phyloP scores from a whole-genome alignment of 441 rosid genomes.

The Gossypium lobatum region DNA sequence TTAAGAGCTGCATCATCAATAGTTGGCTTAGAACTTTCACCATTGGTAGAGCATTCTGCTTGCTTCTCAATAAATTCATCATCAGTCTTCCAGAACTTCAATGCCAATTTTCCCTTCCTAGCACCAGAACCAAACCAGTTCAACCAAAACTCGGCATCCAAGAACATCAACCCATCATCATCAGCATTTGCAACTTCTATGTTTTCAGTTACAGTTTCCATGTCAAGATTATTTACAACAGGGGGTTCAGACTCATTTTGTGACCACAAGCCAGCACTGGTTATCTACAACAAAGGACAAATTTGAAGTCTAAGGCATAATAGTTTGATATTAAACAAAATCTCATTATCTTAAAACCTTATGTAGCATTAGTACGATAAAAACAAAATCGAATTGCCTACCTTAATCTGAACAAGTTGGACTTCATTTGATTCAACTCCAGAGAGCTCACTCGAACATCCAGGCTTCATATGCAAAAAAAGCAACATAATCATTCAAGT shows the following conservation, averaged over 20 bases:
- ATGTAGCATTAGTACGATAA: not conserved
- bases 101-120: constrained; percentile 36
- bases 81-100: constrained; percentile 50
- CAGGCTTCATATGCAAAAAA: constrained; percentile 53
- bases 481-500: not conserved
- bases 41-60: constrained; percentile 39
- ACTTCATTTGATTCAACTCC: constrained; percentile 53
- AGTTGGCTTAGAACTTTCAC: constrained; percentile 33
- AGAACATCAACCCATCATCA: constrained; percentile 43
- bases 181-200: constrained; percentile 39
- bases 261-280: constrained; percentile 90
- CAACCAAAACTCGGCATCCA: constrained; percentile 42
- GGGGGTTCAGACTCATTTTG: constrained; percentile 42
- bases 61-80: constrained; percentile 39
- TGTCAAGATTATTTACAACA: constrained; percentile 29
- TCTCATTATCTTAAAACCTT: not conserved
- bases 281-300: constrained; percentile 50
- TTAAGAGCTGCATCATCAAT: constrained; percentile 36
- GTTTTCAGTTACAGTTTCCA: constrained; percentile 29
- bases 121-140: constrained; percentile 46
- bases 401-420: constrained; percentile 84
- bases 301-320: constrained; percentile 13
- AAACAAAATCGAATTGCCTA: constrained; percentile 14
- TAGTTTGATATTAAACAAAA: not conserved
- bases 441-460: constrained; percentile 85